Conservation (phyloP, 257 asterid species). For the Gentiana dahurica region DNA sequence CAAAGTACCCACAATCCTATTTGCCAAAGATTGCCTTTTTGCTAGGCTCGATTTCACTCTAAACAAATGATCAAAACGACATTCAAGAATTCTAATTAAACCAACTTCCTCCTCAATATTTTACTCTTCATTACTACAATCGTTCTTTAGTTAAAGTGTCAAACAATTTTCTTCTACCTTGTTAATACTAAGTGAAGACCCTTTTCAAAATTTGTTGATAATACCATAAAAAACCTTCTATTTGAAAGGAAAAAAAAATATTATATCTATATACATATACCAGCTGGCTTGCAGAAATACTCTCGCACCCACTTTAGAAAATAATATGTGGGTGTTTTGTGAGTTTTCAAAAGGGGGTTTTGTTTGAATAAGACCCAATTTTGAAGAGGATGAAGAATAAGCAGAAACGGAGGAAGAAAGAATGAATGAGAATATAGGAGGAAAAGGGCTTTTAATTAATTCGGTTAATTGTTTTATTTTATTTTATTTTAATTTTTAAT, state of each 20-base stretch:
- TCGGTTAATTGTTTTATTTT: not conserved
- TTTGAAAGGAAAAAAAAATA: not conserved
- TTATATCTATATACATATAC: not conserved
- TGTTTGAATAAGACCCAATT: conserved; percentile 5
- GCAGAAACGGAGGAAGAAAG: not conserved
- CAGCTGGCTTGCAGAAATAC: not conserved
- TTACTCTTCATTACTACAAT: not conserved
- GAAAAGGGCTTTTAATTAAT: not conserved
- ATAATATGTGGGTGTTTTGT: too few relatives aligned
- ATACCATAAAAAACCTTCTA: conserved; percentile 3
- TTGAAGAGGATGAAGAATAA: not conserved
- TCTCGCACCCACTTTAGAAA: too few relatives aligned
- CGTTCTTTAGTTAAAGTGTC: not conserved
- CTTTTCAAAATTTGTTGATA: conserved; percentile 7
- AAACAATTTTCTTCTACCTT: conserved; percentile 7
- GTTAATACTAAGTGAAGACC: conserved; percentile 21
- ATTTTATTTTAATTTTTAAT: not conserved
- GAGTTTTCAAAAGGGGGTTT: not conserved
- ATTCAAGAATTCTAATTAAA: not conserved
- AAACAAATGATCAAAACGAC: conserved; percentile 5
- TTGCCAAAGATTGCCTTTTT: not conserved
- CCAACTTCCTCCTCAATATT: not conserved
- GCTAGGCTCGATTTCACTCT: not conserved
- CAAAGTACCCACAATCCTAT: not conserved
- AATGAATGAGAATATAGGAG: not conserved